Conservation (phyloP, 2,329 filamentous ascomycete genomes). For the Diaporthe sp. region DNA sequence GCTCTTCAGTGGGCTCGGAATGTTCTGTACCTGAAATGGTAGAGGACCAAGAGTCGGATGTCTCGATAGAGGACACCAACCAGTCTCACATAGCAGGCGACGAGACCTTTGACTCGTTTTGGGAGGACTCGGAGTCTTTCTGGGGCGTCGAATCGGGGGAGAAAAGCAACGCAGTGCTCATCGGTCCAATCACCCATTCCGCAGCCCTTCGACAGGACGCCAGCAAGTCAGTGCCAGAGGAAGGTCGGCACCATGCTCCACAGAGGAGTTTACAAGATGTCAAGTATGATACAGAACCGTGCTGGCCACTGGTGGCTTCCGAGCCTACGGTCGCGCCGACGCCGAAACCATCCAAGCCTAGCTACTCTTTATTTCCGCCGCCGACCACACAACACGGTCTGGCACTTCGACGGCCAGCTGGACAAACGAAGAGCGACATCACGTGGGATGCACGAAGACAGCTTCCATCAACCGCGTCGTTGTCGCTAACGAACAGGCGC, state of each 20-base stretch:
- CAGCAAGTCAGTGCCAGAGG: neutral
- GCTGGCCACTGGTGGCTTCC: slow-evolving; percentile 50
- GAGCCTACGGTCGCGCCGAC: slow-evolving; percentile 45
- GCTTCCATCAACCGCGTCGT: neutral
- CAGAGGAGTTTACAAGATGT: neutral
- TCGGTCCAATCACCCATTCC: slow-evolving; percentile 24
- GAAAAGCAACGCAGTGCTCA: neutral
- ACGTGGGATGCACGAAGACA: neutral
- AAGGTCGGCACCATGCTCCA: neutral
- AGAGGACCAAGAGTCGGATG: slow-evolving; percentile 37
- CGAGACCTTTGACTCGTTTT: slow-evolving; percentile 38
- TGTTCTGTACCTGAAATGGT: slow-evolving; percentile 38
- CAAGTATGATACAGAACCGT: slow-evolving; percentile 38
- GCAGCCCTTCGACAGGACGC: slow-evolving; percentile 17
- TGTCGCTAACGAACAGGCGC: slow-evolving; percentile 10
- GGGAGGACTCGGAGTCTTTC: slow-evolving; percentile 38
- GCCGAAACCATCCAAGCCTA: slow-evolving; percentile 33
- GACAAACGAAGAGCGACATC: neutral
- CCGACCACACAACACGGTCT: slow-evolving; percentile 2
- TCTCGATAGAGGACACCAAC: slow-evolving; percentile 33
- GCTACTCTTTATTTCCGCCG: slow-evolving; percentile 36
- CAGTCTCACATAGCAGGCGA: slow-evolving; percentile 34
- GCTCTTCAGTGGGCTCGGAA: slow-evolving; percentile 38
- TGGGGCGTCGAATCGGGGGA: slow-evolving; percentile 32
- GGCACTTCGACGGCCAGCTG: neutral